Evolutionary conservation across 371 early-diverging fungal species (phyloP), one percentile per base, ranked within the genome.

Genomic region (Saksenaea oblongispora): DNA sequence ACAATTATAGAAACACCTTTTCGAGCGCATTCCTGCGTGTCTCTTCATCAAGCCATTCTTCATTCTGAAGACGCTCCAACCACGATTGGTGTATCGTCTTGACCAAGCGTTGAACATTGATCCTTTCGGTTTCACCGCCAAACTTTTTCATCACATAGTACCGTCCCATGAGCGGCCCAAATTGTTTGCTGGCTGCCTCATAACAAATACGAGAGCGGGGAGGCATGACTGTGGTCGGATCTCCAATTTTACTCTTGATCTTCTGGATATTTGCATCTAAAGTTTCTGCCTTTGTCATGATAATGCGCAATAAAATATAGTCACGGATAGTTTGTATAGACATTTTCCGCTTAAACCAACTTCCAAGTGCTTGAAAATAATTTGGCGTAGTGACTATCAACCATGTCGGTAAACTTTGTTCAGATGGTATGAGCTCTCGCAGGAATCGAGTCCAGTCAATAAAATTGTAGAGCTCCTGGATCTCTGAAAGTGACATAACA

Each of bases 151-250:
- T 58, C 13, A 83, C 74, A 73, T 73, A 88, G 58, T 82, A 87
- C 24, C 87, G 79, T 0, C 87, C 88, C 0, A 80, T 67, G 18
- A 86, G 62, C 15, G 77, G 75, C 0, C 87, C 87, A 59, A 90
- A 67, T 0, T 67, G 56, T 0, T 51, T 26, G 18, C 83, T 80
- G 8, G 80, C 70, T 10, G 62, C 27, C 0, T 51, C 56, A 15
- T 84, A 63, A 67, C 90, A 90, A 2, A 61, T 59, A 27, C 83
- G 72, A 59, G 69, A 71, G 1, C 88, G 81, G 10, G 74, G 69
- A 10, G 78, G 76, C 0, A 71, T 47, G 11, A 69, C 69, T 10
- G 65, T 67, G 7, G 56, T 77, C 28, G 67, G 88, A 36, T 65
- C 66, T 13, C 53, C 26, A 3, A 76, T 60, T 11, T 66, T 61